phyloP scores from a whole-genome alignment of 768 basidiomycete genomes.

The Dictyophora rubrovolvata region DNA sequence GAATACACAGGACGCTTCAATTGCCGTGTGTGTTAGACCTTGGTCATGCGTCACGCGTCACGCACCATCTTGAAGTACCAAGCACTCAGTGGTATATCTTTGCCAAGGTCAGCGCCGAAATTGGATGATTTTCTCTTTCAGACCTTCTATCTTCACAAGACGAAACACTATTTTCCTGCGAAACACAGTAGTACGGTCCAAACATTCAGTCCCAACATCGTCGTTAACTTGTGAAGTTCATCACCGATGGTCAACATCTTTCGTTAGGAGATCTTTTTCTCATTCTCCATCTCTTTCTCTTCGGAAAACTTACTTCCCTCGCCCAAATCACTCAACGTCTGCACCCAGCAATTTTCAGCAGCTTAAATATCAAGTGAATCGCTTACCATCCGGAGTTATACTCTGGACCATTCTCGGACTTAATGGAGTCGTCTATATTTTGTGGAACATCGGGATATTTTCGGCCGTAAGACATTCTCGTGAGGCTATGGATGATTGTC shows the following conservation, averaged over 20 bases:
- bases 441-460: slow-evolving; percentile 36
- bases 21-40: too few species aligned
- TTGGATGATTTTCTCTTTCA: neutral
- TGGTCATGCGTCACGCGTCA: too few species aligned
- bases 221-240: neutral
- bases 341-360: neutral
- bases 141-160: neutral
- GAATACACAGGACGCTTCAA: too few species aligned
- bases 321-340: neutral
- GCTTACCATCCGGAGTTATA: slow-evolving; percentile 41
- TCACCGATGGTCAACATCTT: neutral
- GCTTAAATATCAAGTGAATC: slow-evolving; percentile 27
- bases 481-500: neutral
- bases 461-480: slow-evolving; percentile 15
- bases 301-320: slow-evolving; percentile 8
- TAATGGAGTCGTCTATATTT: slow-evolving; percentile 51
- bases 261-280: neutral
- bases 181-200: too few species aligned
- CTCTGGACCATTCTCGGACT: slow-evolving; percentile 56
- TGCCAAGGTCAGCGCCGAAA: too few species aligned
- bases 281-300: neutral
- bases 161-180: too few species aligned
- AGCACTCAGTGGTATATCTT: too few species aligned
- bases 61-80: too few species aligned
- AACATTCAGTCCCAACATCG: too few species aligned